phyloP scores from a whole-genome alignment of 2,329 filamentous ascomycete species.

The Aspergillus sp. region DNA sequence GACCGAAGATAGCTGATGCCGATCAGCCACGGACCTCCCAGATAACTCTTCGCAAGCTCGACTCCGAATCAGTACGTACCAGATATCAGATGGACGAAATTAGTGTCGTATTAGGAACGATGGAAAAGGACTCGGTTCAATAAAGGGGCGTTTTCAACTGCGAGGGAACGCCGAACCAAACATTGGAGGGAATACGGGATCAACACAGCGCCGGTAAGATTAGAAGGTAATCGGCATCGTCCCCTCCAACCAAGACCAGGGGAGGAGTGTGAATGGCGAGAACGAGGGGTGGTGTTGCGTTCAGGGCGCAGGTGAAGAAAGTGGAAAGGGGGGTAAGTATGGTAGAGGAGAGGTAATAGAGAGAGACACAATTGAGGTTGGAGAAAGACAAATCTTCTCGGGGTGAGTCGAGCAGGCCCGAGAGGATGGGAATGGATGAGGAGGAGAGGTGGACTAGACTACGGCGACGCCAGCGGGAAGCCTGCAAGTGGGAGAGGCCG shows the following conservation, averaged over 20 bases:
- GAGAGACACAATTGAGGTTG: constrained; percentile 1
- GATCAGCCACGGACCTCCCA: constrained; percentile 13
- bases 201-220: constrained; percentile 14
- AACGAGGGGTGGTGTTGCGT: not conserved
- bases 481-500: constrained; percentile 4
- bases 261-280: constrained; percentile 24
- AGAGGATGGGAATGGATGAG: constrained; percentile 13
- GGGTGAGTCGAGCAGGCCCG: constrained; percentile 11
- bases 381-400: constrained; percentile 7
- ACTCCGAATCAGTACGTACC: constrained; percentile 8
- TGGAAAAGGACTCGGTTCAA: not conserved
- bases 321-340: constrained; percentile 16
- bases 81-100: not conserved
- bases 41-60: not conserved
- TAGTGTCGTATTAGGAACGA: not conserved
- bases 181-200: constrained; percentile 9
- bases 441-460: constrained; percentile 8
- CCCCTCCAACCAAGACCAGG: constrained; percentile 8
- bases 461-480: constrained; percentile 3
- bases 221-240: constrained; percentile 18
- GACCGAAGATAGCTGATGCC: constrained; percentile 10
- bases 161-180: constrained; percentile 9
- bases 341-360: constrained; percentile 18
- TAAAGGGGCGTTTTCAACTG: constrained; percentile 6
- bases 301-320: constrained; percentile 12